A percentile compares a stretch with the other conserved stretches of the same genome.
Evolutionary conservation across 345 rosid species (phyloP).

Genomic region (Hypericum perforatum): DNA sequence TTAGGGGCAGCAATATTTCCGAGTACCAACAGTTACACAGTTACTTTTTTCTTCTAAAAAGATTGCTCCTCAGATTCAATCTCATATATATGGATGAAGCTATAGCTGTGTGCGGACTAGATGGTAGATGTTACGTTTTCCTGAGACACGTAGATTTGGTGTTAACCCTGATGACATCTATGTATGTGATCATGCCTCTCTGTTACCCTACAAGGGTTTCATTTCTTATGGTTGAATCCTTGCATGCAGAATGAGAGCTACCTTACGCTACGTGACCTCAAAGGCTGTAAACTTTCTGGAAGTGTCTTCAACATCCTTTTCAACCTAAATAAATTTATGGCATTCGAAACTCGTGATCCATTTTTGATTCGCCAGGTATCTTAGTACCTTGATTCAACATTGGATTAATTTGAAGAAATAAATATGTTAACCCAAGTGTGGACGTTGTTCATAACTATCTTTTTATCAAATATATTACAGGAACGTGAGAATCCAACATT

Average conservation of each 20-base stretch:
- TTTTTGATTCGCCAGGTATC: conserved; percentile 1
- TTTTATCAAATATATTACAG: background rate
- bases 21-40: background rate
- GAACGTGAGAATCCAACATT: conserved; percentile 7
- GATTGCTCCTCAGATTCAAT: too few relatives aligned
- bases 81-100: too few relatives aligned
- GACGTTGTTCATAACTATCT: too few relatives aligned
- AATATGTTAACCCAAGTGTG: too few relatives aligned
- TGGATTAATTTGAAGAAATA: too few relatives aligned
- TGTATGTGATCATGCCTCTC: too few relatives aligned
- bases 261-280: background rate
- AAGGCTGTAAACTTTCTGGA: background rate
- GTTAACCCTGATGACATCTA: too few relatives aligned
- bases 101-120: too few relatives aligned
- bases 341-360: conserved; percentile 3
- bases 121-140: too few relatives aligned
- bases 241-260: background rate
- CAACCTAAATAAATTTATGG: conserved; percentile 3
- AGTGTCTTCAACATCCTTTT: conserved; percentile 4
- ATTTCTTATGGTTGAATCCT: too few relatives aligned
- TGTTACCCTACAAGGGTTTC: too few relatives aligned
- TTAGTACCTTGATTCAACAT: background rate
- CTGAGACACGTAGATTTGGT: too few relatives aligned
- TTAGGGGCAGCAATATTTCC: background rate
- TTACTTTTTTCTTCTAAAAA: background rate